These are phyloP conservation scores for Sarcodon aspratus DNA, from an alignment of 768 basidiomycete species.

Conservation along the genomic window DNA sequence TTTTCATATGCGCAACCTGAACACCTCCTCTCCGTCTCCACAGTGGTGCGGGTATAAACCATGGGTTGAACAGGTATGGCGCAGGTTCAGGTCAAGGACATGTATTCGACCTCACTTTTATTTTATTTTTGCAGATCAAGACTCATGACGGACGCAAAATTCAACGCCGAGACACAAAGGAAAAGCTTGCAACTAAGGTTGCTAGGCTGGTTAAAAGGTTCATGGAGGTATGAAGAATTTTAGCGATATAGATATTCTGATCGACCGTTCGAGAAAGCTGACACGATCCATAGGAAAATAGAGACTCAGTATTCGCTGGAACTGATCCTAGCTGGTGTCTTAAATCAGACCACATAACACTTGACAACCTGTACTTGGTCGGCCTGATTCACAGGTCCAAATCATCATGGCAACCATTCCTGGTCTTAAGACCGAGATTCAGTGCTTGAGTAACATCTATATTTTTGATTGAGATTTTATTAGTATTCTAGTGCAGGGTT, in stretches of 20 bases:
- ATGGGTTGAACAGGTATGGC: slow-evolving; percentile 50
- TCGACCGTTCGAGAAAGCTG: too few species aligned
- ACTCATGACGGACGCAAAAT: slow-evolving; percentile 73
- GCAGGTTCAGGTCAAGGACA: too few species aligned
- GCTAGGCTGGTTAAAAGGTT: slow-evolving; percentile 68
- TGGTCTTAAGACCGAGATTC: neutral
- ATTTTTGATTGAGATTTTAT: too few species aligned
- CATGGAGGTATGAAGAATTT: slow-evolving; percentile 32
- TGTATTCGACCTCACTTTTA: too few species aligned
- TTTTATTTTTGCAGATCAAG: slow-evolving; percentile 35
- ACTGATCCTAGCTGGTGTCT: neutral
- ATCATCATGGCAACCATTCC: neutral
- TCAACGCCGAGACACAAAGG: slow-evolving; percentile 63
- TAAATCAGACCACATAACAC: neutral
- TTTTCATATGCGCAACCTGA: too few species aligned
- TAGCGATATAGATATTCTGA: too few species aligned
- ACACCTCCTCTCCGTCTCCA: too few species aligned
- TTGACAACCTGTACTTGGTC: neutral
- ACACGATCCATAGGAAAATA: neutral
- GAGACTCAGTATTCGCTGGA: neutral
- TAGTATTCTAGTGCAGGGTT: too few species aligned
- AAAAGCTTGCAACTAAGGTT: slow-evolving; percentile 70
- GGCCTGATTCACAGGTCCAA: neutral
- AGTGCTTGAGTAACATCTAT: neutral
- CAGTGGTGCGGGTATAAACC: slow-evolving; percentile 75